A percentile compares a stretch with the other conserved stretches of the same genome.
Conservation (phyloP, 805 yeast genomes). For the Kodamaea neixiangensis region DNA sequence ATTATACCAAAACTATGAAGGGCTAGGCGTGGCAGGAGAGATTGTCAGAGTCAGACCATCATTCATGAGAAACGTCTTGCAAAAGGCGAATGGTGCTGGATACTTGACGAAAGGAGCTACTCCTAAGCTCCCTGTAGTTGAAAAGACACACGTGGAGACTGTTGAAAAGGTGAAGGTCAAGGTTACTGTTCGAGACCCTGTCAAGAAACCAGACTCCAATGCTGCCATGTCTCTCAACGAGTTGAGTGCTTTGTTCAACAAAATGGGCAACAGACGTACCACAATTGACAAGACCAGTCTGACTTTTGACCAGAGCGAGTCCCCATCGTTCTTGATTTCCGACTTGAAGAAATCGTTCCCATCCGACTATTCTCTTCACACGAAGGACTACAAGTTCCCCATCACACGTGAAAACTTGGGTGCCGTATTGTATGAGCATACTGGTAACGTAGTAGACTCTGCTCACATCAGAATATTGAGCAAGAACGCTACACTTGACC, state of each 20-base stretch:
- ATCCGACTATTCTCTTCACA: conserved; percentile 19
- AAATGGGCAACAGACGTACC: conserved; percentile 19
- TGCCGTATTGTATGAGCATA: conserved; percentile 24
- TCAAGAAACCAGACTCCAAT: conserved; percentile 4
- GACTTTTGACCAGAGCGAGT: conserved; percentile 20
- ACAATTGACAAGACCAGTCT: conserved; percentile 8
- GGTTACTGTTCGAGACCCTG: conserved; percentile 3
- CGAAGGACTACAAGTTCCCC: conserved; percentile 23
- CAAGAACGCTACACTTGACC: conserved; percentile 13
- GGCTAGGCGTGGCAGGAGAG: conserved; percentile 70
- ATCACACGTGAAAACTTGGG: conserved; percentile 28
- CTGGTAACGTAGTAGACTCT: conserved; percentile 35
- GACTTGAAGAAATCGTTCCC: conserved; percentile 38
- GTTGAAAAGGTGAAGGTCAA: conserved; percentile 10
- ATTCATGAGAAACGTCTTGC: conserved; percentile 77
- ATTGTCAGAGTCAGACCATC: conserved; percentile 75
- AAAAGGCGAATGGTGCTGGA: conserved; percentile 70
- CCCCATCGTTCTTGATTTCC: conserved; percentile 24
- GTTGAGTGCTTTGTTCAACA: conserved; percentile 36
- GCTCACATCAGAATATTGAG: conserved; percentile 21
- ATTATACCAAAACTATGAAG: conserved; percentile 65
- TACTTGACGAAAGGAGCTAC: conserved; percentile 49
- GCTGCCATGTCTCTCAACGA: conserved; percentile 40
- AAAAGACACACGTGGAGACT: conserved; percentile 14
- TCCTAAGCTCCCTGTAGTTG: conserved; percentile 46